These are phyloP conservation scores for Sequoiadendron giganteum DNA, from an alignment of 75 land plant species.

Conservation along the genomic window DNA sequence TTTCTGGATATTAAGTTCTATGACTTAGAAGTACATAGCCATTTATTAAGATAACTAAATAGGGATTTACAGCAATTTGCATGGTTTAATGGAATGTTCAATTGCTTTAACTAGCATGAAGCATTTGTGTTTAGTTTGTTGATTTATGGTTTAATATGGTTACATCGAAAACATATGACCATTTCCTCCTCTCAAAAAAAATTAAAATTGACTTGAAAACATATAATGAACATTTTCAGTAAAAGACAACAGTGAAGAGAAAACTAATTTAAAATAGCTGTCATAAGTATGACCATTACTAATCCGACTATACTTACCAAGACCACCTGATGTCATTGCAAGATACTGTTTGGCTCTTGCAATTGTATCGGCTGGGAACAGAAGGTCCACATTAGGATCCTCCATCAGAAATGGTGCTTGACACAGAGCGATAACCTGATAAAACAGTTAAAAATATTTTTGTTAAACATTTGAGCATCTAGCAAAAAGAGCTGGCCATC, in stretches of 20 bases:
- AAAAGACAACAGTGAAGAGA: neutral
- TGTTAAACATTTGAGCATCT: neutral
- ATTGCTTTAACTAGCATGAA: neutral
- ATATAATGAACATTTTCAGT: neutral
- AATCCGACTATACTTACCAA: conserved; percentile 53
- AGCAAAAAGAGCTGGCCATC: neutral
- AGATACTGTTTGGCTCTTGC: conserved; percentile 92
- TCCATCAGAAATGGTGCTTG: conserved; percentile 98
- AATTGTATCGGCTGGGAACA: conserved; percentile 97
- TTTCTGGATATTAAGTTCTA: neutral
- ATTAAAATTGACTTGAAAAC: neutral
- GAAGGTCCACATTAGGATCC: conserved; percentile 88
- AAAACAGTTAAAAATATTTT: neutral
- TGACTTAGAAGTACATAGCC: neutral
- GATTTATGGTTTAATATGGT: neutral
- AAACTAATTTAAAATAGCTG: neutral
- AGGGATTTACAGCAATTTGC: neutral
- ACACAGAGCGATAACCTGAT: conserved; percentile 94
- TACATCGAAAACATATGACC: neutral
- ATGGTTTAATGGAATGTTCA: neutral
- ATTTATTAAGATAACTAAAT: neutral
- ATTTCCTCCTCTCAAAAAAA: neutral
- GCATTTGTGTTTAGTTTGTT: neutral
- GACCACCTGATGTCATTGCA: conserved; percentile 88
- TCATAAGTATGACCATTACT: neutral